Conservation (phyloP, 2,329 filamentous ascomycete species). For the Penicillium digitatum region DNA sequence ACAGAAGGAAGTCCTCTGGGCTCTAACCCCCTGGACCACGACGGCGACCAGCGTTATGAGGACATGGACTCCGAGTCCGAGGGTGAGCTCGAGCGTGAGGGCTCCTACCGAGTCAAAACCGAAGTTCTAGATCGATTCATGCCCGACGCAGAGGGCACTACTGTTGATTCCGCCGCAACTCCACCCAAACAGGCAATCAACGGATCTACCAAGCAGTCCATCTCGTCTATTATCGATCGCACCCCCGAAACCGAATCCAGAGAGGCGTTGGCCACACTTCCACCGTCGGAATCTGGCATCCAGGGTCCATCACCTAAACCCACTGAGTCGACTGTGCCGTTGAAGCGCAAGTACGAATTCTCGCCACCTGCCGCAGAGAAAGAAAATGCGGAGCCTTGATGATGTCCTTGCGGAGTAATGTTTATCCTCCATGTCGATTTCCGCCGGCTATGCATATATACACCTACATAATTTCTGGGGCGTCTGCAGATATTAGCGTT, state of each 20-base stretch:
- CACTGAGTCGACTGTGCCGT: slow-evolving; percentile 17
- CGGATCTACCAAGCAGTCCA: slow-evolving; percentile 37
- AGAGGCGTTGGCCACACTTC: slow-evolving; percentile 21
- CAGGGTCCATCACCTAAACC: slow-evolving; percentile 15
- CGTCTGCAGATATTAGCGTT: neutral
- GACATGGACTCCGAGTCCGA: slow-evolving; percentile 33
- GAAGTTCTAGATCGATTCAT: slow-evolving; percentile 27
- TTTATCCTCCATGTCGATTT: slow-evolving; percentile 1
- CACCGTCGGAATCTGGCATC: slow-evolving; percentile 21
- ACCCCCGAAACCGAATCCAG: slow-evolving; percentile 26
- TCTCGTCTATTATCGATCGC: slow-evolving; percentile 40
- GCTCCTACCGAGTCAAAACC: slow-evolving; percentile 28
- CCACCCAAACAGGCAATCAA: slow-evolving; percentile 20
- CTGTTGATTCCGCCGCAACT: slow-evolving; percentile 11
- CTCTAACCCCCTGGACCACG: slow-evolving; percentile 28
- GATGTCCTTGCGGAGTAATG: slow-evolving; percentile 19
- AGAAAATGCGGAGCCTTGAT: slow-evolving; percentile 24
- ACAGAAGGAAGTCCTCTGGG: slow-evolving; percentile 35
- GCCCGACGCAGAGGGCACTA: slow-evolving; percentile 12
- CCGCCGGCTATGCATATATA: slow-evolving; percentile 1
- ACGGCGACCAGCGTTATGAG: slow-evolving; percentile 30
- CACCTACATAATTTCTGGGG: slow-evolving; percentile 8
- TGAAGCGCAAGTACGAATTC: slow-evolving; percentile 24
- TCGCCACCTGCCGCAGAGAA: slow-evolving; percentile 19
- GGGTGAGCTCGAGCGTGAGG: slow-evolving; percentile 22